phyloP scores from a whole-genome alignment of 352 stramenopile species.

The Plasmopara viticola region DNA sequence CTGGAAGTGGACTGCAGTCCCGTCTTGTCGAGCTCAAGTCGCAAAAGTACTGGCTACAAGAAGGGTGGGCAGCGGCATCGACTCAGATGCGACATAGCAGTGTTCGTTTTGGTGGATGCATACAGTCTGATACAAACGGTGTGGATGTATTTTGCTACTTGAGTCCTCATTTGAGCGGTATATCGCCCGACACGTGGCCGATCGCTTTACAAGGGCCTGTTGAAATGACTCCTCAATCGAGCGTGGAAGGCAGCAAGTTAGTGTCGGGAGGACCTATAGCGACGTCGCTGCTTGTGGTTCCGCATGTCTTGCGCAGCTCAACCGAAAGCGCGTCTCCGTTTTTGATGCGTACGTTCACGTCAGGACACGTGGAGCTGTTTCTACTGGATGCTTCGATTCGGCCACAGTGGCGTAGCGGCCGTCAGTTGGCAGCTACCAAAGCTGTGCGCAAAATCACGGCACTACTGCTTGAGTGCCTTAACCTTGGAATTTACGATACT shows the following conservation, averaged over 20 bases:
- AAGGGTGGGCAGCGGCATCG: constrained; percentile 40
- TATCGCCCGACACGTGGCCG: constrained; percentile 69
- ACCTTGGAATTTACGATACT: constrained; percentile 66
- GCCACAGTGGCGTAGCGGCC: constrained; percentile 53
- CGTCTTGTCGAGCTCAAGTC: constrained; percentile 64
- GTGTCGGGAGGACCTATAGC: constrained; percentile 34
- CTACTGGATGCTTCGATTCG: constrained; percentile 55
- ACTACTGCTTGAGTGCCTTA: constrained; percentile 66
- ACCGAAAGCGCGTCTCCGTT: constrained; percentile 43
- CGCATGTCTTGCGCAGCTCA: constrained; percentile 26
- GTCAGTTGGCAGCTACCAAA: constrained; percentile 13
- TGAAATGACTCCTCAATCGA: constrained; percentile 45
- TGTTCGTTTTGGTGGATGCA: no score
- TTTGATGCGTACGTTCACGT: constrained; percentile 61
- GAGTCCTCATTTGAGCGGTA: constrained; percentile 58
- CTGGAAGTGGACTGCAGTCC: constrained; percentile 21
- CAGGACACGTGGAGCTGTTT: constrained; percentile 68
- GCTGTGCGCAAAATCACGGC: constrained; percentile 28
- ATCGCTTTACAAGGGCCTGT: constrained; percentile 65
- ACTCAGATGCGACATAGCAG: no score
- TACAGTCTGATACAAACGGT: not conserved
- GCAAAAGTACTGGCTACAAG: constrained; percentile 78
- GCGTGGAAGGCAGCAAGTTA: constrained; percentile 51
- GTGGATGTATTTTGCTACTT: constrained; percentile 35
- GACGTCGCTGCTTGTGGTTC: constrained; percentile 46